Conservation (phyloP, 495 filamentous ascomycete genomes). For the Mycothermus thermophilus region DNA sequence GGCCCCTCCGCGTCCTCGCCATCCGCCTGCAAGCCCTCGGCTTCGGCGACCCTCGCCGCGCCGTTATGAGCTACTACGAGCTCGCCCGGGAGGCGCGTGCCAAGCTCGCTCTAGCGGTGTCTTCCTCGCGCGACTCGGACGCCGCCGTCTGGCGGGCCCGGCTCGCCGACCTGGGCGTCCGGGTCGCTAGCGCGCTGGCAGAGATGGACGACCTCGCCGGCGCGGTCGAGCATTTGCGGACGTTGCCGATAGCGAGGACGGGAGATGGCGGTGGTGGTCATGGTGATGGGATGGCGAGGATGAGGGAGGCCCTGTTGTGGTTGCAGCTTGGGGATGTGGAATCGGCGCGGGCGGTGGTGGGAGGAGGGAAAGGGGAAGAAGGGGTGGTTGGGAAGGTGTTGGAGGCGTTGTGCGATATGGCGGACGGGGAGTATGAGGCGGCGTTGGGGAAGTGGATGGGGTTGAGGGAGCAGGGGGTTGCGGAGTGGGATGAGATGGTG, state of each 20-base stretch:
- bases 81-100: slow-evolving; percentile 61
- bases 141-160: slow-evolving; percentile 51
- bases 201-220: slow-evolving; percentile 83
- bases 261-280: slow-evolving; percentile 4
- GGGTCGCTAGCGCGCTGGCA: slow-evolving; percentile 65
- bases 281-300: slow-evolving; percentile 17
- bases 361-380: slow-evolving; percentile 9
- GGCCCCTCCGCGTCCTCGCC: slow-evolving; percentile 69
- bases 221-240: slow-evolving; percentile 53
- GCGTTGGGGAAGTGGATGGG: slow-evolving; percentile 51
- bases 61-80: slow-evolving; percentile 81
- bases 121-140: slow-evolving; percentile 27
- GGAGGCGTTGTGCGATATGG: slow-evolving; percentile 55
- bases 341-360: slow-evolving; percentile 43
- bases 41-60: slow-evolving; percentile 66
- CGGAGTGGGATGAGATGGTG: slow-evolving; percentile 48
- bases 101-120: slow-evolving; percentile 30
- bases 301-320: slow-evolving; percentile 49
- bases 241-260: slow-evolving; percentile 23
- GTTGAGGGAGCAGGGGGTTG: slow-evolving; percentile 29
- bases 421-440: slow-evolving; percentile 55
- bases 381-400: slow-evolving; percentile 30
- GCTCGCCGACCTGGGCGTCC: slow-evolving; percentile 58
- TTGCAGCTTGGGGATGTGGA: slow-evolving; percentile 63
- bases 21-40: slow-evolving; percentile 75